Conservation (phyloP, 2,329 filamentous ascomycete species). For the Cercospora beticola region DNA sequence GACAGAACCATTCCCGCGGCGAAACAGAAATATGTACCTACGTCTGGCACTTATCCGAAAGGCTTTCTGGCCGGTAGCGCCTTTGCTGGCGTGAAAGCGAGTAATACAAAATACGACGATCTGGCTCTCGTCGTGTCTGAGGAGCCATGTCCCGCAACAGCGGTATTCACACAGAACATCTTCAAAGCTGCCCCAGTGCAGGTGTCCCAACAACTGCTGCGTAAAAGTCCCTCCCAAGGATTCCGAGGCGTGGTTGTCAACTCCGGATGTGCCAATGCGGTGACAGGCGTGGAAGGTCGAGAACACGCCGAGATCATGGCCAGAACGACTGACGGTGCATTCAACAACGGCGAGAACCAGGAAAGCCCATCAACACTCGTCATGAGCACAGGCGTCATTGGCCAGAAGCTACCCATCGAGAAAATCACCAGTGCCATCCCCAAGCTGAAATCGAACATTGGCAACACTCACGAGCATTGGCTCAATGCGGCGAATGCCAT, state of each 20-base stretch:
- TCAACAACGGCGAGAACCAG: slow-evolving; percentile 39
- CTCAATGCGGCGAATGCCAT: slow-evolving; percentile 83
- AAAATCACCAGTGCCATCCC: slow-evolving; percentile 87
- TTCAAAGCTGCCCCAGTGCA: slow-evolving; percentile 96
- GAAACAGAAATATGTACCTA: slow-evolving; percentile 89
- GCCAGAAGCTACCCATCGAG: slow-evolving; percentile 84
- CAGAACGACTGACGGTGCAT: slow-evolving; percentile 68
- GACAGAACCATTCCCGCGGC: slow-evolving; percentile 65
- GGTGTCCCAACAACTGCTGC: slow-evolving; percentile 66
- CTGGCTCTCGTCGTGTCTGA: slow-evolving; percentile 87
- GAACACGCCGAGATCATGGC: slow-evolving; percentile 89
- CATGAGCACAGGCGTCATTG: slow-evolving; percentile 96
- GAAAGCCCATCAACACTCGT: slow-evolving; percentile 29
- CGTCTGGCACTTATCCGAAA: slow-evolving; percentile 79
- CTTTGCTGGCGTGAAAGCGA: slow-evolving; percentile 89
- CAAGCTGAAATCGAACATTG: slow-evolving; percentile 68
- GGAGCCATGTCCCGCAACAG: slow-evolving; percentile 78
- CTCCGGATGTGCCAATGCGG: slow-evolving; percentile 94
- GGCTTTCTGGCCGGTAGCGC: slow-evolving; percentile 86
- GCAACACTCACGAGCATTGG: slow-evolving; percentile 80
- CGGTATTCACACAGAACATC: slow-evolving; percentile 96
- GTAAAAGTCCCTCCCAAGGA: slow-evolving; percentile 63
- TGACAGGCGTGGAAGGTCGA: slow-evolving; percentile 85
- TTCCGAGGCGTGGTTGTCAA: slow-evolving; percentile 86
- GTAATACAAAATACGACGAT: slow-evolving; percentile 88